Base-by-base conservation (phyloP, 306 rosid species). In the Castanea crenata region DNA sequence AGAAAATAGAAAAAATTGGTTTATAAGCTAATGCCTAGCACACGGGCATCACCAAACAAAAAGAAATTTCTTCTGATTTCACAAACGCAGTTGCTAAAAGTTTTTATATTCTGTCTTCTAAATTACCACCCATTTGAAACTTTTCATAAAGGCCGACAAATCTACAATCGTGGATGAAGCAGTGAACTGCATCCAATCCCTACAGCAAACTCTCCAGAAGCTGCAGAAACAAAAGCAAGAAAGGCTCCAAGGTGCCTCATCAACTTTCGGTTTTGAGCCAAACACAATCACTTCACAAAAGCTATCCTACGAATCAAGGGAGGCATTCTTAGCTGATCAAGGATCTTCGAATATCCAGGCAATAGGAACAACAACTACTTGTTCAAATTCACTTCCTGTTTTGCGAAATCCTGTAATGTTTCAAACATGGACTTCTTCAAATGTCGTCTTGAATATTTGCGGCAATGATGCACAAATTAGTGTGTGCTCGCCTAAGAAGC, bases 111-210 rank as follows among this genome's bases (percentile, higher is more conserved):
- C 14, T 63, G 6, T 63, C 31, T 7, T 13, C 18, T 32, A 21
- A 58, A 25, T 58, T 21, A 21, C 29, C 14, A 8, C 3, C 34
- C 38, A 35, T 20, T 78, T 78, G 71, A 71, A 51, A 4, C 54
- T 12, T 56, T 3, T 3, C 10, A 0, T 34, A 8, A 54, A 94
- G 98, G 89, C 86, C 0, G 92, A 89, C 86, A 91, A 90, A 67
- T 85, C 90, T 44, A 83, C 84, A 29, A 81, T 94, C n/a, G 89
- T 95, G n/a, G 97, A 90, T 51, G 97, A 89, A 81, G 91, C 97
- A 14, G 87, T 87, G 80, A 90, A 56, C 16, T 78, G 83, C 86
- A 90, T 92, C 8, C 73, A 80, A 79, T 25, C 21, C 76, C 85
- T 91, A 2, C 54, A 91, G 59, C 19, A 80, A 8, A 84, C 81